phyloP scores from a whole-genome alignment of 257 asterid species.

The Craterostigma plantagineum region DNA sequence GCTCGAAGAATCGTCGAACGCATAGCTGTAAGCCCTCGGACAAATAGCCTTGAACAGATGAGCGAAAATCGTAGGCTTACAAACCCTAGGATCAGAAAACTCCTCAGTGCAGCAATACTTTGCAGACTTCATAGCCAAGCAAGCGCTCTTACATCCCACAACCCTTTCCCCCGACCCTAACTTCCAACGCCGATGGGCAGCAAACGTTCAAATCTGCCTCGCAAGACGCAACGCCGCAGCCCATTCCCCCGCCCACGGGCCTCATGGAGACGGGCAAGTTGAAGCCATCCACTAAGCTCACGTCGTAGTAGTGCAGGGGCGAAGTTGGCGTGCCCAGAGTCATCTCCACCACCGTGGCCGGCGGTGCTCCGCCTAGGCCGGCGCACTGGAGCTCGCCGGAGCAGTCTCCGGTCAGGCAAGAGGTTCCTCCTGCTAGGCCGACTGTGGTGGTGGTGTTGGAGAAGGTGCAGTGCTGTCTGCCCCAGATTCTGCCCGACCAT shows the following conservation, averaged over 20 bases:
- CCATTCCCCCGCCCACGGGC: constrained; percentile 79
- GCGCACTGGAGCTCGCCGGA: constrained; percentile 42
- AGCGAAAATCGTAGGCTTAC: constrained; percentile 68
- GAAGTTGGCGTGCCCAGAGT: constrained; percentile 56
- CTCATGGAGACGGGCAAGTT: constrained; percentile 82
- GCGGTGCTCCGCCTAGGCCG: constrained; percentile 68
- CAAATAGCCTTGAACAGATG: constrained; percentile 82
- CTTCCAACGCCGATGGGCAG: constrained; percentile 84
- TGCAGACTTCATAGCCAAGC: constrained; percentile 74
- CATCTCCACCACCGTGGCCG: constrained; percentile 97
- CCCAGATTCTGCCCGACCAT: constrained; percentile 96
- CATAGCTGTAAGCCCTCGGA: constrained; percentile 77
- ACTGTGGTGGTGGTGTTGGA: constrained; percentile 15
- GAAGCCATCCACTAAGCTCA: constrained; percentile 81
- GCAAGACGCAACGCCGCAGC: constrained; percentile 76
- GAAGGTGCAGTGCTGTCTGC: constrained; percentile 49
- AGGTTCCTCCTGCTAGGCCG: no score
- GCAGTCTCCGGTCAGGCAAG: constrained; percentile 77
- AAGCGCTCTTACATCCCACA: constrained; percentile 89
- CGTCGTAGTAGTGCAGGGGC: constrained; percentile 74
- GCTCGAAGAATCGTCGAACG: constrained; percentile 80
- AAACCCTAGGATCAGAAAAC: constrained; percentile 39
- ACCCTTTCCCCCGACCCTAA: constrained; percentile 42
- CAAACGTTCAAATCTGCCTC: constrained; percentile 60
- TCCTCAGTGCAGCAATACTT: constrained; percentile 85